Evolutionary conservation across 1,284 basidiomycete genomes (phyloP), one percentile per base, ranked within the genome.

Genomic region (Puccinia triticina): DNA sequence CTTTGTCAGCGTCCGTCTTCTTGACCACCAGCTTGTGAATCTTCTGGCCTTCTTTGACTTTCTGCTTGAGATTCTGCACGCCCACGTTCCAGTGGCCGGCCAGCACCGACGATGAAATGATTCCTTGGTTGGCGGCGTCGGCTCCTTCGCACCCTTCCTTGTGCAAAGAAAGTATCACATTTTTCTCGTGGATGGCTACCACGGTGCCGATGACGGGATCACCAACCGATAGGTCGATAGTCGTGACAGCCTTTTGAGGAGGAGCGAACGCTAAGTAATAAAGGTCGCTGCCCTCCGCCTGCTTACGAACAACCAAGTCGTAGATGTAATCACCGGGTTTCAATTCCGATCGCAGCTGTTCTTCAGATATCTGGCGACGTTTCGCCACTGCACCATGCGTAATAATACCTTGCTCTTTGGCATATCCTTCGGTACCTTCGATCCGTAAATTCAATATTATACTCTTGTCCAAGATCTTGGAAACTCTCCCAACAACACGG

Each of bases 1-100:
- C 92, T 85, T 94, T 95, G 84, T 94, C 94, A 0, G 91, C 89
- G 86, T 95, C 95, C 85, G 94, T 93, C n/a, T 94, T 93, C 34
- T 95, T 93, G 26, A 99, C 93, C 3, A 94, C 91, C 7, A 99
- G 89, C 72, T 93, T 92, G 18, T 92, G 89, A 32, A 99, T 87
- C 84, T 89, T 89, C 77, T 95, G 92, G 23, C 93, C 94, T 55
- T 89, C 88, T 85, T 92, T 91, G 72, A 98, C 88, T 3, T 89
- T 87, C 0, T 89, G 88, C 34, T 91, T 91, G 29, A 97, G 89
- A 84, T 94, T 92, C n/a, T 92, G 89, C 16, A 93, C 88, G 0
- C 91, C 89, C 16, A 91, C 88, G 29, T 89, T 89, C 32, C 93
- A 91, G 85, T 92, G 91, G 84, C 94, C 93, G n/a, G 96, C 94